These are phyloP conservation scores for Oxytropis ochrocephala DNA, from an alignment of 306 rosid genomes.

Conservation along the genomic window DNA sequence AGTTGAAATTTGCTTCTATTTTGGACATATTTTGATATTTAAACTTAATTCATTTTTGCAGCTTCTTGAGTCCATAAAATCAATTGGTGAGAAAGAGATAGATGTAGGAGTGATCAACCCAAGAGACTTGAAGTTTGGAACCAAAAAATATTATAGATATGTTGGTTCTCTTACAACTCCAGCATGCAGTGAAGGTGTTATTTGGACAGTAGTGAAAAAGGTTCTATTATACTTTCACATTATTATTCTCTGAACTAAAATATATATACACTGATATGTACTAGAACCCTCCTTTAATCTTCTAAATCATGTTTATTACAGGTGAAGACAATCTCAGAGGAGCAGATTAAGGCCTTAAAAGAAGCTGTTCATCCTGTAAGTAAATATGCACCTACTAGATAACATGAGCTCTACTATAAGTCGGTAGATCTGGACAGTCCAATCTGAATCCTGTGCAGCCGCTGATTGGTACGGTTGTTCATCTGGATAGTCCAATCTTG, in stretches of 20 bases:
- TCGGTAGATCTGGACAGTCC: too few relatives aligned
- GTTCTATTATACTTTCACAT: slow-evolving; percentile 21
- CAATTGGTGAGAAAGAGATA: slow-evolving; percentile 28
- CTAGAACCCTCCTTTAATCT: neutral
- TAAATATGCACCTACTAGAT: neutral
- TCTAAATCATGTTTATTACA: neutral
- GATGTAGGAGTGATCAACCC: slow-evolving; percentile 54
- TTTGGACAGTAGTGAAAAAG: slow-evolving; percentile 63
- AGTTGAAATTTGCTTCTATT: too few relatives aligned
- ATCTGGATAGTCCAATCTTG: too few relatives aligned
- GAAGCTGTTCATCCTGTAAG: slow-evolving; percentile 59
- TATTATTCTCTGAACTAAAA: neutral
- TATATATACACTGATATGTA: neutral
- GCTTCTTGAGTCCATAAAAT: slow-evolving; percentile 38
- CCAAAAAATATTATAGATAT: slow-evolving; percentile 66
- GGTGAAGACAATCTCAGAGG: slow-evolving; percentile 60
- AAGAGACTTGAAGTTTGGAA: slow-evolving; percentile 42
- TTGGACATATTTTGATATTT: neutral
- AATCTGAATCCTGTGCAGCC: too few relatives aligned
- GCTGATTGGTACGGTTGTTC: too few relatives aligned
- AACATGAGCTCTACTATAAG: too few relatives aligned
- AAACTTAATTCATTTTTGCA: slow-evolving; percentile 7
- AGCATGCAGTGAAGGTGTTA: slow-evolving; percentile 73
- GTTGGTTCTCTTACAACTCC: slow-evolving; percentile 74
- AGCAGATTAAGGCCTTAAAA: slow-evolving; percentile 48